phyloP scores from a whole-genome alignment of 257 asterid genomes.

The Ilex asprella region DNA sequence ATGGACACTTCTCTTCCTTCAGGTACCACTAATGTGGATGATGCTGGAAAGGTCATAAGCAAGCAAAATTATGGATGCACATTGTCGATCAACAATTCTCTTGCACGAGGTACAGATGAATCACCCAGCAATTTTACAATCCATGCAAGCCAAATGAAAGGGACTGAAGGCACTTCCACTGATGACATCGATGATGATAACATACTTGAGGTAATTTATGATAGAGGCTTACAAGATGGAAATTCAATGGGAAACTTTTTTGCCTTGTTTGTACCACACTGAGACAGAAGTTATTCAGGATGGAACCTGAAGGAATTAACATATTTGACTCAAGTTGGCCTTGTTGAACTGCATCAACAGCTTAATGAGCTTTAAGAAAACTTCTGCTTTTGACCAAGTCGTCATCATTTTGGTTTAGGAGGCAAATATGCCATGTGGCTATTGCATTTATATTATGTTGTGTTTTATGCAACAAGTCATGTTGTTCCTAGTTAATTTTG shows the following conservation, averaged over 20 bases:
- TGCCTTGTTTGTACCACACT: background rate
- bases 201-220: slow-evolving; percentile 66
- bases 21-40: slow-evolving; percentile 30
- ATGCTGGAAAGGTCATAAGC: slow-evolving; percentile 23
- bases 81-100: slow-evolving; percentile 19
- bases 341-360: background rate
- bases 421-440: background rate
- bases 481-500: background rate
- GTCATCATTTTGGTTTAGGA: too few species aligned
- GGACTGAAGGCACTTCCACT: slow-evolving; percentile 16
- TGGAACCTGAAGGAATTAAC: background rate
- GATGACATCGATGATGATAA: slow-evolving; percentile 61
- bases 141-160: slow-evolving; percentile 23
- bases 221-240: slow-evolving; percentile 9
- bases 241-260: slow-evolving; percentile 3
- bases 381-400: too few species aligned
- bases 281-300: background rate
- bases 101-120: slow-evolving; percentile 23
- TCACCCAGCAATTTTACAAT: slow-evolving; percentile 26
- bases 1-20: slow-evolving; percentile 25
- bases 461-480: too few species aligned
- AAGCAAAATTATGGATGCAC: slow-evolving; percentile 28
- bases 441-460: too few species aligned
- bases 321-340: background rate
- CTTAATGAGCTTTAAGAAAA: background rate